Base-by-base conservation (phyloP, 495 filamentous ascomycete genomes). In the Xylaria cubensis region DNA sequence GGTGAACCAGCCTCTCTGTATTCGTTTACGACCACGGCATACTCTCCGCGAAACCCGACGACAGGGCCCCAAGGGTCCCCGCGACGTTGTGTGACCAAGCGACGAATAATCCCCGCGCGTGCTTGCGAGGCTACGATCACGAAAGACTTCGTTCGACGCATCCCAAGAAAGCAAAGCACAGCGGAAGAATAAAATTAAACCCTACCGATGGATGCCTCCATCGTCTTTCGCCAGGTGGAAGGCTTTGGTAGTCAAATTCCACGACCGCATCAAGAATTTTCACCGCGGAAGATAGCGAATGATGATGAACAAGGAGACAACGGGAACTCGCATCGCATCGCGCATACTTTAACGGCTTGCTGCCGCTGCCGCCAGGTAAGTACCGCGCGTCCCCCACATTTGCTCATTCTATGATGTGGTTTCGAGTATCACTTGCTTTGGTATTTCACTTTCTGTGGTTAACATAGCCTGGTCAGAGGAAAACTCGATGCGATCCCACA, bases 401-500 rank as follows among this genome's bases (percentile, higher is more conserved):
- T n/a, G 53, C 9, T 21, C 13, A 9, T 59, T 24, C 29, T n/a
- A 41, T 67, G 26, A 56, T 29, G 46, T 34, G 19, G 29, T 19
- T 17, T 56, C 32, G 19, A 8, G 44, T 48, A 12, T 50, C 26
- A 21, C 62, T 48, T 55, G 26, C 46, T 24, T 66, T 42, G 26
- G 15, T 19, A 44, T 61, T 46, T 58, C 15, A 13, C 34, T 65
- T 55, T 70, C 26, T 17, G 42, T 56, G 26, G 51, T 46, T 70
- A 55, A 56, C 72, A 42, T 53, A 32, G 56, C 21, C 56, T 50
- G 42, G 69, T 48, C 76, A 97, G 94, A 90, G 94, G 62, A 98
- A 98, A 86, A 97, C 95, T 29, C 88, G 93, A 85, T 98, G 95
- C 81, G 95, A 97, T 80, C 92, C 95, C 34, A 91, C 92, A 19